These are phyloP conservation scores for Fomitopsis schrenkii DNA, from an alignment of 1,284 basidiomycete genomes.

Conservation along the genomic window DNA sequence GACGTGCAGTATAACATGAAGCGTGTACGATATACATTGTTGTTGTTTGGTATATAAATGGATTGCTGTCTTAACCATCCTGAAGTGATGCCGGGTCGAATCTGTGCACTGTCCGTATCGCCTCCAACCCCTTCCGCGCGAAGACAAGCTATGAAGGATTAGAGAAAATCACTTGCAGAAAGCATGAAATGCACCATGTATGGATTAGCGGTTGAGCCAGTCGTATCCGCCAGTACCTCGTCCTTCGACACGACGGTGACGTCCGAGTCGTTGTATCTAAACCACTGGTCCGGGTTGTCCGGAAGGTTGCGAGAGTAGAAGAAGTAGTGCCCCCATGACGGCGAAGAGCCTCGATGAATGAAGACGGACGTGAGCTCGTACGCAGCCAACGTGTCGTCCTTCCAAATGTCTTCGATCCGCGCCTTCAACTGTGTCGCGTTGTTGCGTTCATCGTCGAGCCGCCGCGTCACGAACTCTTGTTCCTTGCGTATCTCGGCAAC, in stretches of 20 bases:
- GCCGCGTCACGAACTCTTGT: slow-evolving; percentile 45
- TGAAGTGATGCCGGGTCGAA: slow-evolving; percentile 31
- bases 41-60: neutral
- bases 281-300: slow-evolving; percentile 76
- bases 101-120: slow-evolving; percentile 76
- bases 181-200: slow-evolving; percentile 58
- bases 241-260: slow-evolving; percentile 72
- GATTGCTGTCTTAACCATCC: neutral
- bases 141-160: slow-evolving; percentile 62
- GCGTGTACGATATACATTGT: neutral
- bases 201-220: slow-evolving; percentile 77
- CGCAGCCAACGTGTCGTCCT: slow-evolving; percentile 57
- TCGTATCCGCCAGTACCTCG: slow-evolving; percentile 77
- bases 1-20: neutral
- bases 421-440: slow-evolving; percentile 56
- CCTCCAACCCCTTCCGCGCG: slow-evolving; percentile 66
- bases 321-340: slow-evolving; percentile 86
- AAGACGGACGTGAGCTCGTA: slow-evolving; percentile 96
- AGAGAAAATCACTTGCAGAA: neutral
- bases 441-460: slow-evolving; percentile 61
- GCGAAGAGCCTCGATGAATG: slow-evolving; percentile 87
- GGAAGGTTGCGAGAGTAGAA: slow-evolving; percentile 85
- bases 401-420: slow-evolving; percentile 79
- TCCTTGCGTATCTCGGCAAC: slow-evolving; percentile 49
- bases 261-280: slow-evolving; percentile 92